A percentile compares a stretch with the other conserved stretches of the same genome.
These are phyloP conservation scores for Kernera saxatilis DNA, from an alignment of 345 rosid genomes.

Conservation along the genomic window DNA sequence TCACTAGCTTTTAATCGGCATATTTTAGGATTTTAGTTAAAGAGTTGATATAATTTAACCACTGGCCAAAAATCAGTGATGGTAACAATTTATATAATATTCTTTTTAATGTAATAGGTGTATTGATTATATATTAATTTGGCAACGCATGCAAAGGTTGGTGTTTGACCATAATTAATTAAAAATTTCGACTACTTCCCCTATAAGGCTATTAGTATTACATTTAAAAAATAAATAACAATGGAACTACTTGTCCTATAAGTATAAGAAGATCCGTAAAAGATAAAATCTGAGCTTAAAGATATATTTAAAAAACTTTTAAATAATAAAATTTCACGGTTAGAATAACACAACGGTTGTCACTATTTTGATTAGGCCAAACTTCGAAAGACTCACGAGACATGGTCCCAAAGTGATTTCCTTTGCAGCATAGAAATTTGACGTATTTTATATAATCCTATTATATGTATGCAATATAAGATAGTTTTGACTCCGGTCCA, in stretches of 20 bases:
- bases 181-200: neutral
- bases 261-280: conserved; percentile 17
- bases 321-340: neutral
- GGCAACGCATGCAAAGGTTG: conserved; percentile 20
- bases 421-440: conserved; percentile 6
- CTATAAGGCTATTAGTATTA: conserved; percentile 11
- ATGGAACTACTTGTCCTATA: conserved; percentile 16
- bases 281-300: neutral
- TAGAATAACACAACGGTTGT: neutral
- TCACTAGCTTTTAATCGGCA: conserved; percentile 6
- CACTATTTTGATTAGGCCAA: neutral
- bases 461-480: no score
- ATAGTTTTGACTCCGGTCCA: neutral
- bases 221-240: neutral
- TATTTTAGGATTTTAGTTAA: neutral
- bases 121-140: neutral
- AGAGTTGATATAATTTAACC: neutral
- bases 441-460: no score
- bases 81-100: neutral
- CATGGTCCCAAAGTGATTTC: neutral
- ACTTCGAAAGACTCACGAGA: neutral
- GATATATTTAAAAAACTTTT: neutral
- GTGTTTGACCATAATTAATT: conserved; percentile 8
- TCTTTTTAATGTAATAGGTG: conserved; percentile 1
- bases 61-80: neutral